Conservation (phyloP, 345 rosid genomes). For the Eucalyptus melliodora region DNA sequence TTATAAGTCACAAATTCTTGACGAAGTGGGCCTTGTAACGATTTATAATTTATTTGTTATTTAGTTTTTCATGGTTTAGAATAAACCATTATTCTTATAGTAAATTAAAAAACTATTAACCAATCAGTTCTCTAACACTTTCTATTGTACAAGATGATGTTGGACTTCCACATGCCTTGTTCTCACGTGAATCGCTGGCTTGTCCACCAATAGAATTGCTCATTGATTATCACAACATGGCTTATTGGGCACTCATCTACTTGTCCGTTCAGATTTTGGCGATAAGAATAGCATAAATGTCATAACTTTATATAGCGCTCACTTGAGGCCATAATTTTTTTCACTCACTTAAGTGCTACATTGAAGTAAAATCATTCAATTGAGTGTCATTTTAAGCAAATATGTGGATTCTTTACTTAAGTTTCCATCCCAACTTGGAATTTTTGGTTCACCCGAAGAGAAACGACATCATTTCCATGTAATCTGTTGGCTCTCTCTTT, state of each 20-base stretch:
- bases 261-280: accelerated
- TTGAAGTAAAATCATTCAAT: no score
- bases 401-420: background rate
- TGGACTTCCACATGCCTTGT: background rate
- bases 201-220: background rate
- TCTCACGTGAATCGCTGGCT: background rate
- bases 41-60: no score
- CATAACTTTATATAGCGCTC: no score
- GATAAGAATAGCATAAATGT: accelerated
- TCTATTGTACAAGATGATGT: background rate
- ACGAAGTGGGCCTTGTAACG: accelerated
- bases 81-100: no score
- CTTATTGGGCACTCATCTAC: background rate
- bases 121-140: accelerated
- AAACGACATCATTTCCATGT: background rate
- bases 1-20: no score
- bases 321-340: no score
- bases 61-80: no score
- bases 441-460: background rate
- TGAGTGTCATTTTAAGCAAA: no score
- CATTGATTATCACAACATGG: background rate
- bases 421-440: background rate
- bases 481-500: background rate
- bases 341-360: accelerated
- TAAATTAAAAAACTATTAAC: no score